Percentiles rank a stretch among this genome's conserved stretches.
phyloP scores from a whole-genome alignment of 129 eudicot genomes.

The Calendula officinalis region DNA sequence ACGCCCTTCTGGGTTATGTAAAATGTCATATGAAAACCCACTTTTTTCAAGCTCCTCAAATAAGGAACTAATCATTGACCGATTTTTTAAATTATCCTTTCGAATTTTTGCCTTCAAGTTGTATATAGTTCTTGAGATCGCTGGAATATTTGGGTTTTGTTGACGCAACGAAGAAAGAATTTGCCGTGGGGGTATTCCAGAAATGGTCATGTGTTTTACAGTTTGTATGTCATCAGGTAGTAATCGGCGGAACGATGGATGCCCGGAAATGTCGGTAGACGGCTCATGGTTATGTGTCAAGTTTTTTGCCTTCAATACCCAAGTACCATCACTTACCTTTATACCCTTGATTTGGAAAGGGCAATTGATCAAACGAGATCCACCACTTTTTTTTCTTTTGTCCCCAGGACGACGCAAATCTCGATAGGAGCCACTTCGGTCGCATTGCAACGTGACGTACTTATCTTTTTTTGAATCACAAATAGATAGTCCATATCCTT shows the following conservation, averaged over 20 bases:
- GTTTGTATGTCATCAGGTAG: background rate
- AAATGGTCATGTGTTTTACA: background rate
- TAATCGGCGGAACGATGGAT: background rate
- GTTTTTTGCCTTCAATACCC: background rate
- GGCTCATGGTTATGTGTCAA: background rate
- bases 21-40: background rate
- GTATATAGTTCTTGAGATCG: conserved; percentile 6
- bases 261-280: background rate
- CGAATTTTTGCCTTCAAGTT: background rate
- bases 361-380: background rate
- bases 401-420: background rate
- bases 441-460: background rate
- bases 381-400: background rate
- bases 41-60: background rate
- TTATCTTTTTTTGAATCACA: background rate
- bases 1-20: background rate
- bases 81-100: background rate
- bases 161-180: background rate
- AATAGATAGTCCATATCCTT: background rate
- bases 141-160: background rate
- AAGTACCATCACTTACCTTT: background rate
- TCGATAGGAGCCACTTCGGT: background rate
- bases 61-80: background rate
- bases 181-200: background rate
- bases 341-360: background rate